Base-by-base conservation (phyloP, 192 early-diverging fungal genomes). In the Backusella mclennaniae region DNA sequence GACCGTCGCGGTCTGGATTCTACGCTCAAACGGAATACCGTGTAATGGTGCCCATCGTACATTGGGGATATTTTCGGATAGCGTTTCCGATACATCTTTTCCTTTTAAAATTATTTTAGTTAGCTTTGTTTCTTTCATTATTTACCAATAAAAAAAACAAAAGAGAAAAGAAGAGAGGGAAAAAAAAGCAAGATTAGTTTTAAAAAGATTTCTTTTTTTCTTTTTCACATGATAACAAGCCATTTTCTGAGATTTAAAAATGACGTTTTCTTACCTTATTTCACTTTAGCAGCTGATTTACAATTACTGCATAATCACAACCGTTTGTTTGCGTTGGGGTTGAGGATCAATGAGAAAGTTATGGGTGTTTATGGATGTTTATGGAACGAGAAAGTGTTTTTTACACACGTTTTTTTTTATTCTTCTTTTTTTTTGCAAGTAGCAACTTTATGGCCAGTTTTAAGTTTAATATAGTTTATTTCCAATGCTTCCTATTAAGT, bases 1-100 rank as follows among this genome's bases (percentile, higher is more conserved):
- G 3, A 93, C 88, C 0, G 89, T 82, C 0, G 83, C 83, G 8
- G 94, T 93, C 75, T 95, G 94, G 14, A 87, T 79, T 71, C 94
- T 85, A 41, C 92, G 85, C 23, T 82, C 80, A 52, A 92, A 79
- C 1, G 94, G 92, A 1, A 93, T 80, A 56, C 69, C 71, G 15
- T 35, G 35, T 35, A 74, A 9, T 17, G 73, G 56, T 29, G 73
- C 73, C 73, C 73, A 74, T 19, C 73, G 33, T 3, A 74, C 56
- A 41, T 46, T 71, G 5, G 69, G 29, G 1, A 71, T 17, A 4
- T 31, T 42, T 31, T 71, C 69, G 4, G 69, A 44, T 17, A 71
- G 31, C 1, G 42, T 6, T 29, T 46, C 69, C 1, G 69, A 46
- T 29, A 71, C 69, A 5, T 71, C 17, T 46, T 71, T 71, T 31